Evolutionary conservation across 164 flowering plant species (phyloP).

Genomic region (Piper betle): DNA sequence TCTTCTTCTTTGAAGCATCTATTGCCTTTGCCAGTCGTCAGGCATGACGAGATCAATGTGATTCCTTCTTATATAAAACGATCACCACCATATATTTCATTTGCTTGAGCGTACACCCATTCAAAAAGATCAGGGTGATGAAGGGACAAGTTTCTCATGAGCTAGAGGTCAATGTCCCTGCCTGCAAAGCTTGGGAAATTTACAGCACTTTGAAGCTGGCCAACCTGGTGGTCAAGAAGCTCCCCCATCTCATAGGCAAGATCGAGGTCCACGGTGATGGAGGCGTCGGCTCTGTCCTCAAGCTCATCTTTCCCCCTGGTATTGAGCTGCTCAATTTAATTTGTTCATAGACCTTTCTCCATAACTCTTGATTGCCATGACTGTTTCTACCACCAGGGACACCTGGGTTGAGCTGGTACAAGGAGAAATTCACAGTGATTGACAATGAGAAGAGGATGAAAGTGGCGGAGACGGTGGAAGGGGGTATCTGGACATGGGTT

Average conservation of each 20-base stretch:
- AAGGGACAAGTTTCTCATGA: slow-evolving; percentile 7
- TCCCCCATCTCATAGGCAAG: slow-evolving; percentile 1
- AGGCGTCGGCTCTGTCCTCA: slow-evolving; percentile 10
- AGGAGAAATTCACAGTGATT: slow-evolving; percentile 22
- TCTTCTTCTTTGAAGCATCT: too few relatives aligned
- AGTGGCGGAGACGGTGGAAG: slow-evolving; percentile 13
- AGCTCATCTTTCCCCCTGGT: slow-evolving; percentile 4
- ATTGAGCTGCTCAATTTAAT: neutral
- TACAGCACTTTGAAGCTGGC: slow-evolving; percentile 5
- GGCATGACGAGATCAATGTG: too few relatives aligned
- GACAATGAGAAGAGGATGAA: slow-evolving; percentile 21
- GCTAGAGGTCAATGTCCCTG: slow-evolving; percentile 7
- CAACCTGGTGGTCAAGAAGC: neutral
- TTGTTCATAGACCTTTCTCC: too few relatives aligned
- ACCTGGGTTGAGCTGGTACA: neutral
- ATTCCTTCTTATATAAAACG: too few relatives aligned
- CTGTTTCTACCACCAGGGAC: neutral
- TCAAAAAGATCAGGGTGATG: neutral
- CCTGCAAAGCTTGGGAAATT: slow-evolving; percentile 7
- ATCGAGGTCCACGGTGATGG: slow-evolving; percentile 12
- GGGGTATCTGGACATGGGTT: slow-evolving; percentile 20
- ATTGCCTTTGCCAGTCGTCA: too few relatives aligned
- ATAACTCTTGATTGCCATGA: too few relatives aligned
- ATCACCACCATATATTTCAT: neutral
- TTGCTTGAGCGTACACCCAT: neutral